Evolutionary conservation across 2,329 filamentous ascomycete genomes (phyloP).

Genomic region (Arachnomyces sp.): DNA sequence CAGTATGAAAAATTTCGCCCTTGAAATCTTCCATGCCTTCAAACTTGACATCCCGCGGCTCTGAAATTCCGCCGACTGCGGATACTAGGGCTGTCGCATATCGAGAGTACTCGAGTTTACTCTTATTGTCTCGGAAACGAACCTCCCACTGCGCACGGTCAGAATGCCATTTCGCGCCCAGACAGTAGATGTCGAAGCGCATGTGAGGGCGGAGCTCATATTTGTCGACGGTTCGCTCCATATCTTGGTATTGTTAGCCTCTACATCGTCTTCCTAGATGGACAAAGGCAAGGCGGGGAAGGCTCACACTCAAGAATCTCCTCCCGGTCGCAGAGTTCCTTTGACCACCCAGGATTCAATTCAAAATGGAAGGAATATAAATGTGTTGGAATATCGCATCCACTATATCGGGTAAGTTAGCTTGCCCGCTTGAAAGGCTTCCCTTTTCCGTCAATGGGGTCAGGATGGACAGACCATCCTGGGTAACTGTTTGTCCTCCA

Average conservation of each 20-base stretch:
- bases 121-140: slow-evolving; percentile 5
- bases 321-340: slow-evolving; percentile 11
- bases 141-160: slow-evolving; percentile 7
- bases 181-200: slow-evolving; percentile 10
- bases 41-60: slow-evolving; percentile 19
- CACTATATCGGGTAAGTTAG: slow-evolving; percentile 1
- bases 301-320: slow-evolving; percentile 11
- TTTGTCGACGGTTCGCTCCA: slow-evolving; percentile 11
- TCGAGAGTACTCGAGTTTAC: slow-evolving; percentile 7
- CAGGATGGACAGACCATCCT: slow-evolving; percentile 16
- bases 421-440: too few species aligned
- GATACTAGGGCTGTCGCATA: slow-evolving; percentile 14
- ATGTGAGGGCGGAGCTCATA: slow-evolving; percentile 11
- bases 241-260: too few species aligned
- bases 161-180: slow-evolving; percentile 8
- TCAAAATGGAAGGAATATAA: slow-evolving; percentile 16
- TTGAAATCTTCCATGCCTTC: slow-evolving; percentile 21
- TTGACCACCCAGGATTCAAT: slow-evolving; percentile 16
- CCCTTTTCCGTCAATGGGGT: too few species aligned
- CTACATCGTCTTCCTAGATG: too few species aligned
- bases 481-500: slow-evolving; percentile 27
- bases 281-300: not conserved
- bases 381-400: slow-evolving; percentile 13
- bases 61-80: slow-evolving; percentile 21
- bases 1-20: slow-evolving; percentile 23